Evolutionary conservation across 805 yeast species (phyloP).

Genomic region (Cyberlindnera sargentensis): DNA sequence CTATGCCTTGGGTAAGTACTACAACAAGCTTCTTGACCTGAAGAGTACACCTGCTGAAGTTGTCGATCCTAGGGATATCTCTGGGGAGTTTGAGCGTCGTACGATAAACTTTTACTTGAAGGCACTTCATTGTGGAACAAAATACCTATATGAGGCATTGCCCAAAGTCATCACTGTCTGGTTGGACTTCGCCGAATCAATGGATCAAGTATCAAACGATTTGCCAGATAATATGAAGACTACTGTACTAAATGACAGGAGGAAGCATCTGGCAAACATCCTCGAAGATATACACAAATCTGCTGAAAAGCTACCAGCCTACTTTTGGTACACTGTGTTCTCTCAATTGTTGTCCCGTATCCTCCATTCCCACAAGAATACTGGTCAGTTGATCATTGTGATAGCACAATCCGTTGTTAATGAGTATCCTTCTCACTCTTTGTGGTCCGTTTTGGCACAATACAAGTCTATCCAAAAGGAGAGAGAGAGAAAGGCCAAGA

Average conservation of each 20-base stretch:
- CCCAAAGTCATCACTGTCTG: constrained; percentile 90
- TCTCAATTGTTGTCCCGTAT: constrained; percentile 83
- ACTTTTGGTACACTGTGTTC: constrained; percentile 73
- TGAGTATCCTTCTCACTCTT: constrained; percentile 71
- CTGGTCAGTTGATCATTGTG: constrained; percentile 48
- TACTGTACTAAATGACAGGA: constrained; percentile 20
- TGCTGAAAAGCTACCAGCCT: constrained; percentile 40
- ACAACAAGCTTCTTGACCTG: constrained; percentile 68
- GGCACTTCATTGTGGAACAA: constrained; percentile 55
- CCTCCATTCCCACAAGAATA: constrained; percentile 49
- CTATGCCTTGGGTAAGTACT: constrained; percentile 74
- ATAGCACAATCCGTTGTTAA: constrained; percentile 51
- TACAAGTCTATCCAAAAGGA: constrained; percentile 47
- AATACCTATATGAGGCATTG: constrained; percentile 70
- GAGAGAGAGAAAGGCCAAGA: constrained; percentile 39
- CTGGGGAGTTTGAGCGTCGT: constrained; percentile 48
- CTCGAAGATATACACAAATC: constrained; percentile 41
- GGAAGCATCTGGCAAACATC: constrained; percentile 37
- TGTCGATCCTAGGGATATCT: constrained; percentile 22
- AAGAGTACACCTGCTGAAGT: constrained; percentile 28
- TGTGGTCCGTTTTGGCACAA: constrained; percentile 81
- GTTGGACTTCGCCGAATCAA: constrained; percentile 60
- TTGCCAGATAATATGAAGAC: constrained; percentile 12
- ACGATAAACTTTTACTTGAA: constrained; percentile 51
- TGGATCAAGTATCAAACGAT: constrained; percentile 17